Conservation (phyloP, 2,329 filamentous ascomycete genomes). For the Penicillium brasilianum region DNA sequence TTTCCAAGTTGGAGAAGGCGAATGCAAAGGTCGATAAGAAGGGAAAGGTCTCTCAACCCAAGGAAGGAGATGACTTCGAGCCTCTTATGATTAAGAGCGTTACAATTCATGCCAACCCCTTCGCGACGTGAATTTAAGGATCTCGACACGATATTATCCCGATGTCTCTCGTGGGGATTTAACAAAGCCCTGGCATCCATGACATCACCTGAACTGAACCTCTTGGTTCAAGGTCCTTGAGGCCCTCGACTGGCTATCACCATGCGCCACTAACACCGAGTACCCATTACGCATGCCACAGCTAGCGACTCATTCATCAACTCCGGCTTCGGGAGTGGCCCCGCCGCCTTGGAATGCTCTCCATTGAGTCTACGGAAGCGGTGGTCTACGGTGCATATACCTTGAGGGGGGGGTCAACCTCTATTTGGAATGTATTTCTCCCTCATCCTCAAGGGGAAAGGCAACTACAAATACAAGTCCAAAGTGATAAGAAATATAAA, state of each 20-base stretch:
- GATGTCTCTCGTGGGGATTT: neutral
- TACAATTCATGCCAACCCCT: slow-evolving; percentile 68
- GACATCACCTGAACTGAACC: neutral
- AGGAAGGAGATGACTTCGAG: slow-evolving; percentile 52
- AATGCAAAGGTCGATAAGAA: slow-evolving; percentile 68
- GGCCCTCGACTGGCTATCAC: neutral
- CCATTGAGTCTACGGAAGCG: neutral
- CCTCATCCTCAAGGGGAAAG: neutral
- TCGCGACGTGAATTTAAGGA: slow-evolving; percentile 58
- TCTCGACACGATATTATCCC: neutral
- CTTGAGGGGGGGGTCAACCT: neutral
- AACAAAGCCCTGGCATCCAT: neutral
- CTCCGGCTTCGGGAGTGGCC: neutral
- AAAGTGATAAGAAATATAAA: slow-evolving; percentile 5
- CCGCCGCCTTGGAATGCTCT: neutral
- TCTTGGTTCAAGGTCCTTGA: neutral
- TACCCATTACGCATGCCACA: neutral
- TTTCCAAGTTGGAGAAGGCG: slow-evolving; percentile 61
- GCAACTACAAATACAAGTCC: slow-evolving; percentile 8
- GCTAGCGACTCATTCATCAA: neutral
- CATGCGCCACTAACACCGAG: neutral
- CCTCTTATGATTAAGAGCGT: slow-evolving; percentile 60
- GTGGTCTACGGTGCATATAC: neutral
- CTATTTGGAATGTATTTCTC: neutral
- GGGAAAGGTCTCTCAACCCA: slow-evolving; percentile 57